Base-by-base conservation (phyloP, 2,329 filamentous ascomycete genomes). In the Pestalotiopsis sp. region DNA sequence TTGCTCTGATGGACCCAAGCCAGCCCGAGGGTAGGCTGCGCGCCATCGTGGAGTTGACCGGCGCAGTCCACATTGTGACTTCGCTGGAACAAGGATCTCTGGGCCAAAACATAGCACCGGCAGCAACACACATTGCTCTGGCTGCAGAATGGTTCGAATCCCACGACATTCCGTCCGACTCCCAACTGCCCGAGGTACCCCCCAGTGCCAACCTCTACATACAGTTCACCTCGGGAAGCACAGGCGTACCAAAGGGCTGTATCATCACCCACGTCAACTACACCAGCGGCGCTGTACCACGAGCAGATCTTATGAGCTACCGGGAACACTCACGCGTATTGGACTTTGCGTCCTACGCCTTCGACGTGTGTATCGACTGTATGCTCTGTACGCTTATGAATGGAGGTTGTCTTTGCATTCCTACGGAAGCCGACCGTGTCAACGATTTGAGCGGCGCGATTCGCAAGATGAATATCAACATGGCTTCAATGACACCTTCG, bases 191-290 rank as follows among this genome's bases (percentile, higher is more conserved):
- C 0, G 63, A 68, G 0, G 81, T 86, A n/a, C 77, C 89, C 2
- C 72, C 83, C 2, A 75, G 76, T 4, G 77, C 80, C 1, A 80
- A 83, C 9, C 80, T 85, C 41, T 87, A 86, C 70, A 86, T 90
- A 73, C 89, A 91, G 74, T 91, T 90, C 75, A 91, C 89, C 12
- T 91, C 88, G 0, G 89, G 89, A 14, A 91, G 87, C 69, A 91
- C 89, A 0, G 89, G 89, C 6, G 85, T 84, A 69, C 89, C 89
- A 1, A 91, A 91, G 79, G 89, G 89, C 25, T 88, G 90, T 3
- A 82, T 90, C 60, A 80, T 86, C 68, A 81, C 82, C 2, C 85
- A 87, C 69, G 78, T 76, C 41, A 84, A 84, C 66, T 85, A 83
- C 68, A 82, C 82, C 38, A 84, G 82, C 61, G 83, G 83, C 39